Base-by-base conservation (phyloP, 371 early-diverging fungal genomes). In the Saksenaea vasiformis region DNA sequence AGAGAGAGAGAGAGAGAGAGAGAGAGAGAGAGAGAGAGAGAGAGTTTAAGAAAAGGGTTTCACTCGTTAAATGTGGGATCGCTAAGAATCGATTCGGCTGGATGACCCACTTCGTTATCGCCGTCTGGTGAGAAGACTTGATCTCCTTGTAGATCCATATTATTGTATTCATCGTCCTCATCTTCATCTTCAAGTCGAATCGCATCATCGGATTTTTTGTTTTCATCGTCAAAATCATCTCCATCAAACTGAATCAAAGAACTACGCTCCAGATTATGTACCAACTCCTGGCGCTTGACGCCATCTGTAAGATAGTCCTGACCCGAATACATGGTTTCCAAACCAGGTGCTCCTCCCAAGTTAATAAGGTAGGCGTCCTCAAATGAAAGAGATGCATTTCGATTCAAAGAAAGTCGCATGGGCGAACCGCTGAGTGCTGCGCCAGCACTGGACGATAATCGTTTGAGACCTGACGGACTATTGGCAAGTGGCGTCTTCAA, bases 111-210 rank as follows among this genome's bases (percentile, higher is more conserved):
- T 43, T 87, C 87, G 51, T 85, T 87, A 62, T 87, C 87, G 3
- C 87, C 87, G 61, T 84, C 87, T 14, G 87, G 85, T 10, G 85
- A 84, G 69, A 77, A 84, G 14, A 84, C 78, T 58, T 80, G 65
- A 8, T 62, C 57, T 14, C 55, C 53, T 28, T 66, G 58, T 15
- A 63, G 56, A 58, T 59, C 65, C 43, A 54, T 64, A 60, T 60
- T 31, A 11, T 19, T 38, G 34, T 44, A 62, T 58, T 39, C 41
- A 26, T 43, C 56, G 54, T 37, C 57, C 22, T 67, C 69, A 19
- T 60, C 64, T 4, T 69, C 68, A 17, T 56, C 66, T 58, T 66
- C 75, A 15, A 71, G 59, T 15, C 69, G 66, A 34, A 71, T 68
- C 8, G 34, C 55, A 27, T 72, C 69, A 2, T 66, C 39, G 38